A percentile compares a stretch with the other conserved stretches of the same genome.
Conservation (phyloP, 1,284 basidiomycete genomes). For the Phellopilus nigrolimitatus region DNA sequence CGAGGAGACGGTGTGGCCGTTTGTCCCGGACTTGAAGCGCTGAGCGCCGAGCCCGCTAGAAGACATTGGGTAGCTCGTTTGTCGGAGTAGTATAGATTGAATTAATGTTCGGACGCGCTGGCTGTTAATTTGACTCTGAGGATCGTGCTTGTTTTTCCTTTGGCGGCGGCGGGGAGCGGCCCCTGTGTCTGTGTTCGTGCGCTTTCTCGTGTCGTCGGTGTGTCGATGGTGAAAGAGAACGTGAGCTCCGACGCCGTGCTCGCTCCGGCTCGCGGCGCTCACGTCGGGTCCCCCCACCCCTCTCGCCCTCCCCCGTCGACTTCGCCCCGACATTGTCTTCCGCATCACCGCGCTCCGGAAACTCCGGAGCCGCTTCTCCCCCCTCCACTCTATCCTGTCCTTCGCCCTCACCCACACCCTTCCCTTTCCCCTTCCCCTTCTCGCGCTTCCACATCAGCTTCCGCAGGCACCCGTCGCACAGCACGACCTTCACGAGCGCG, state of each 20-base stretch:
- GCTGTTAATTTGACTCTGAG: not conserved
- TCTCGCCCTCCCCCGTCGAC: not conserved
- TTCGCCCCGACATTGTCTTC: not conserved
- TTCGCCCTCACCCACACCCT: not conserved
- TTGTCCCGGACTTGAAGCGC: constrained; percentile 18
- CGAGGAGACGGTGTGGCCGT: constrained; percentile 31
- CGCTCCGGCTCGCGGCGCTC: constrained; percentile 5
- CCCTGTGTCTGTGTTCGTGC: not conserved
- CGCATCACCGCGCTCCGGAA: constrained; percentile 10
- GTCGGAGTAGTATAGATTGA: not conserved
- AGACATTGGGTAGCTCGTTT: no score
- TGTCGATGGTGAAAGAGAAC: constrained; percentile 23
- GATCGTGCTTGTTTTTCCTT: not conserved
- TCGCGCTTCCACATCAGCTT: constrained; percentile 85
- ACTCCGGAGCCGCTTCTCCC: constrained; percentile 41
- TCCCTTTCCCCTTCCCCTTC: constrained; percentile 43
- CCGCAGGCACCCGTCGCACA: constrained; percentile 71
- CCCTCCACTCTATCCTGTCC: constrained; percentile 50
- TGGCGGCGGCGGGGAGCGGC: not conserved
- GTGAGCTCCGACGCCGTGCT: constrained; percentile 17
- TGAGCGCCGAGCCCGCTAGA: no score
- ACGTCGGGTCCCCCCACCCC: not conserved
- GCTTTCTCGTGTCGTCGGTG: constrained; percentile 1
- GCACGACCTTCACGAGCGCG: constrained; percentile 83
- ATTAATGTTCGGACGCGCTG: not conserved